Base-by-base conservation (phyloP, 805 yeast genomes). In the Metschnikowia dekortorum region DNA sequence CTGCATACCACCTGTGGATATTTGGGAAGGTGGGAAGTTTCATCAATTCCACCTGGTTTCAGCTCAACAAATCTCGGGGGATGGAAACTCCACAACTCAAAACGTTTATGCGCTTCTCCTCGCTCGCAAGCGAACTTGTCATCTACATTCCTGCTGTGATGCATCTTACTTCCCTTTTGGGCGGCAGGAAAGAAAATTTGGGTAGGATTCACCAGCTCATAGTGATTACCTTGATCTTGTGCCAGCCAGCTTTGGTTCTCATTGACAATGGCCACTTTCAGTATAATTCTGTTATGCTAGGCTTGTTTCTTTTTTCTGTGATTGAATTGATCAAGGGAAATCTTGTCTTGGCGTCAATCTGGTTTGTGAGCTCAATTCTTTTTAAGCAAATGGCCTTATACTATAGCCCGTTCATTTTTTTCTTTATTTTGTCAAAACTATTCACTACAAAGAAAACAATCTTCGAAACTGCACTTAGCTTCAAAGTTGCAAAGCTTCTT, bases 251-350 rank as follows among this genome's bases (percentile, higher is more conserved):
- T 2, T 73, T 92, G 52, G 77, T 87, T 40, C 74, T 94, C 50
- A 83, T 94, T 43, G 99, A 94, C 64, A 97, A 94, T 67, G 99
- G 99, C 6, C 99, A 94, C 69, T 94, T 94, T 70, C 99, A 95
- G 69, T 92, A 83, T 69, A 95, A 94, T 61, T 81, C 90, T 0
- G 95, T 94, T 28, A 92, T 94, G 98, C 78, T 94, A 34, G 99
- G 99, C 0, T 72, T 92, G 14, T 77, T 92, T 5, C 73, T 89
- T 29, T 70, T 82, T 48, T 77, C 96, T 0, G 70, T 94, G 39
- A 80, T 79, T 47, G 84, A 83, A 53, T 71, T 92, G 35, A 62
- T 85, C 32, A 78, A 82, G 51, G 87, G 82, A 31, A 81, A 82
- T 60, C 76, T 81, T 48, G 75, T 84, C 8, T 57, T 83, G 9